Evolutionary conservation across 306 rosid genomes (phyloP).

Genomic region (Prunus mume): DNA sequence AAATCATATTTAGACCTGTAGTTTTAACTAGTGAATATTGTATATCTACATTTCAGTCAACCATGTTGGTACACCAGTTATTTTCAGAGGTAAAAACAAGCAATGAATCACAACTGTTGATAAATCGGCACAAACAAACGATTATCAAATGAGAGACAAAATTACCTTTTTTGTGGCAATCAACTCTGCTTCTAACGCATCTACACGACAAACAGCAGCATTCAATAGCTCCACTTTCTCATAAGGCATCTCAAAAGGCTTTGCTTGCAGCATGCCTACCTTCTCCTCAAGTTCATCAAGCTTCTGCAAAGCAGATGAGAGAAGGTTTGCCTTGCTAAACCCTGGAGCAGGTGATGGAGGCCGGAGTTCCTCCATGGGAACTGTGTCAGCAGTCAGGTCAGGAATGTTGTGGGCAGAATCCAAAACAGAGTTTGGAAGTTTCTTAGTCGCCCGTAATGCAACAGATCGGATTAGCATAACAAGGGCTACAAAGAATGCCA

Average conservation of each 20-base stretch:
- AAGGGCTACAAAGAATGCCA: conserved; percentile 57
- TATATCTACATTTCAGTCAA: background rate
- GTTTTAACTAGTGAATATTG: no score
- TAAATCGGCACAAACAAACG: background rate
- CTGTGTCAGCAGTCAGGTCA: conserved; percentile 24
- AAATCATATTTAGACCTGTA: no score
- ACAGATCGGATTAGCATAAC: conserved; percentile 38
- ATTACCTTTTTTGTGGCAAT: conserved; percentile 76
- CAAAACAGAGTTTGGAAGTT: conserved; percentile 23
- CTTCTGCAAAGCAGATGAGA: conserved; percentile 57
- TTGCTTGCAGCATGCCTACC: conserved; percentile 62
- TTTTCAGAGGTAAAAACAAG: background rate
- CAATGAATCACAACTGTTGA: background rate
- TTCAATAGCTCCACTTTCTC: conserved; percentile 86
- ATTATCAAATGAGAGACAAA: conserved; percentile 10
- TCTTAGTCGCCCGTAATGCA: conserved; percentile 30
- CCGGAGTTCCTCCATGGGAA: conserved; percentile 43
- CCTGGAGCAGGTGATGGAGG: conserved; percentile 61
- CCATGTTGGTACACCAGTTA: no score
- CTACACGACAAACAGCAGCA: conserved; percentile 87
- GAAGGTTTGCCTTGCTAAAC: conserved; percentile 33
- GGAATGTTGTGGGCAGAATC: conserved; percentile 32
- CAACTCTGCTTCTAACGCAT: conserved; percentile 87
- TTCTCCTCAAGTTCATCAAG: conserved; percentile 72
- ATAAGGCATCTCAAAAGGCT: conserved; percentile 72